Evolutionary conservation across 116 monocot genomes (phyloP), one percentile per base, ranked within the genome.

Genomic region (Papilionanthe hybrid): DNA sequence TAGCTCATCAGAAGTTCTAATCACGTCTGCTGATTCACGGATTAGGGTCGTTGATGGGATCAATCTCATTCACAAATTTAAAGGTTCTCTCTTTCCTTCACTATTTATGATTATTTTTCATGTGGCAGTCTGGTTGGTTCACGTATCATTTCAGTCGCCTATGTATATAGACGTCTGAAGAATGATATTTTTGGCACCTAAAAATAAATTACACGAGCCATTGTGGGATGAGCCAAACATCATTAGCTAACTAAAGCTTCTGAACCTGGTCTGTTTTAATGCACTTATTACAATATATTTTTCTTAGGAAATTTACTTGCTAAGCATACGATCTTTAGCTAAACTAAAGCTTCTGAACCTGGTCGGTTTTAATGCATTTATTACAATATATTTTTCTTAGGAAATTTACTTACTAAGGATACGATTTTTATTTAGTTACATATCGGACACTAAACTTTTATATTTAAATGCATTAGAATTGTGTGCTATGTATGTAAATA

Each of bases 21-120:
- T 93, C 65, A 93, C 93, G 65, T 89, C 91, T 69, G 93, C 93
- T 15, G 93, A 91, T 83, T 93, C 93, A 73, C 79, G 93, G 22
- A 88, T 93, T n/a, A 86, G 91, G 58, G 87, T 93, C 57, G 45
- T 89, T 73, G 88, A 93, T 66, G 83, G 87, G 67, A 50, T 76
- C 77, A 88, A 90, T 28, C 76, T 91, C 49, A 88, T 93, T 49
- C 87, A 89, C 86, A 90, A 91, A 79, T 90, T 93, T 71, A 91
- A 91, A 89, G 93, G 93, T 93, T 77, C 28, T 28, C 17, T 32
- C 50, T 65, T 47, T 25, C 42, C 37, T 43, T 63, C 20, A 3
- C 30, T 43, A 20, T 43, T 20, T 13, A 43, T 27, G 3, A 30
- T 32, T 28, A 22, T 69, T 69, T 69, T 69, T 13, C 30, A 29